Conservation (phyloP, 805 yeast genomes). For the Scheffersomyces ergatensis region DNA sequence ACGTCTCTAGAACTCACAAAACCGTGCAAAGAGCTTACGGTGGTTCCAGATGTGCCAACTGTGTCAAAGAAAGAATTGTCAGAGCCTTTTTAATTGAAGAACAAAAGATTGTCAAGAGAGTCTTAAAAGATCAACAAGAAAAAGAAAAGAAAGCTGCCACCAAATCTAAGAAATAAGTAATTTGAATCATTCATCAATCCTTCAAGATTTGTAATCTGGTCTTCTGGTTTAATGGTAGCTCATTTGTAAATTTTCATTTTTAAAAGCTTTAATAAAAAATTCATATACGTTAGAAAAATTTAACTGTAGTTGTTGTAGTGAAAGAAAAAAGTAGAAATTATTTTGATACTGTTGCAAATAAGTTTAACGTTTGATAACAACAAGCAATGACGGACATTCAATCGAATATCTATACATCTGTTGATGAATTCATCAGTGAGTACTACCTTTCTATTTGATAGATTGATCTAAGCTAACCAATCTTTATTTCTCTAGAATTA, state of each 20-base stretch:
- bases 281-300: neutral
- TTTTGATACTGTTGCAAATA: neutral
- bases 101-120: conserved; percentile 99
- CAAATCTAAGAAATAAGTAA: conserved; percentile 29
- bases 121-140: conserved; percentile 92
- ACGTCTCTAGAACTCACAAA: conserved; percentile 93
- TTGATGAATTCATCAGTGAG: neutral
- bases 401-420: neutral
- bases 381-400: neutral
- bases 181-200: neutral
- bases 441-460: neutral
- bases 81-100: conserved; percentile 99
- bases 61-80: conserved; percentile 98
- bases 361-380: too few relatives aligned
- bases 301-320: neutral
- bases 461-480: neutral
- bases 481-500: neutral
- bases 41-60: conserved; percentile 97
- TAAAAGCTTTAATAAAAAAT: neutral
- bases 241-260: conserved; percentile 4
- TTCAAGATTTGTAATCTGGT: conserved; percentile 1
- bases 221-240: conserved; percentile 3
- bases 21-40: conserved; percentile 99
- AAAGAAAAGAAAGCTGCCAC: conserved; percentile 63
- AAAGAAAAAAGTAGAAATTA: neutral